Base-by-base conservation (phyloP, 2,329 filamentous ascomycete species). In the Massarina eburnea region DNA sequence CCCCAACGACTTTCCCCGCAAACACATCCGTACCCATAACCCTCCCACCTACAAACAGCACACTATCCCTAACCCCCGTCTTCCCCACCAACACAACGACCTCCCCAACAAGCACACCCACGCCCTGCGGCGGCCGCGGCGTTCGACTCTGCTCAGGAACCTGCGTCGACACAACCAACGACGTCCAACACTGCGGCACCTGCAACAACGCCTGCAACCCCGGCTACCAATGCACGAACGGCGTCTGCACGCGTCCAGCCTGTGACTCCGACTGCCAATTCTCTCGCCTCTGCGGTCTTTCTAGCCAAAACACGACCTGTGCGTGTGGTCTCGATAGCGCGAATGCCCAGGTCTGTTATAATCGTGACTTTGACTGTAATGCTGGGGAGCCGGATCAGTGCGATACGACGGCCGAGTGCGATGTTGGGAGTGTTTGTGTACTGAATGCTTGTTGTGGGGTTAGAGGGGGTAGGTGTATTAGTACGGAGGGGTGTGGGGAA, bases 191-290 rank as follows among this genome's bases (percentile, higher is more conserved):
- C 46, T 70, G 64, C 40, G 61, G 62, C 9, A 42, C 48, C 9
- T 68, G 63, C 43, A 51, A 48, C 39, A 66, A 59, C 27, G 15
- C 21, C 4, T 70, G 67, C 44, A 39, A 50, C 2, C 17, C 35
- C 2, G 58, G 55, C 5, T 54, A 47, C 17, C 34, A 43, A 12
- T 71, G 67, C 41, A 51, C 55, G n/a, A 70, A 71, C 45, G 67
- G 67, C 14, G 62, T 67, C 0, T 71, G 67, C 47, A 56, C 55
- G 8, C 57, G 54, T 2, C 46, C 44, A 8, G 43, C 57, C 8
- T 71, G 67, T 50, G 57, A 67, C 44, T 64, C 61, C 2, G 45
- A 44, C 22, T 70, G 66, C 51, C 41, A 44, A 9, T 55, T 53
- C n/a, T 48, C 57, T 19, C 51, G 54, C 8, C 37, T 52, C n/a